Percentiles rank a stretch among this genome's conserved stretches.
These are phyloP conservation scores for Saccharomyces hybrid DNA, from an alignment of 1,139 yeast species.

Conservation along the genomic window DNA sequence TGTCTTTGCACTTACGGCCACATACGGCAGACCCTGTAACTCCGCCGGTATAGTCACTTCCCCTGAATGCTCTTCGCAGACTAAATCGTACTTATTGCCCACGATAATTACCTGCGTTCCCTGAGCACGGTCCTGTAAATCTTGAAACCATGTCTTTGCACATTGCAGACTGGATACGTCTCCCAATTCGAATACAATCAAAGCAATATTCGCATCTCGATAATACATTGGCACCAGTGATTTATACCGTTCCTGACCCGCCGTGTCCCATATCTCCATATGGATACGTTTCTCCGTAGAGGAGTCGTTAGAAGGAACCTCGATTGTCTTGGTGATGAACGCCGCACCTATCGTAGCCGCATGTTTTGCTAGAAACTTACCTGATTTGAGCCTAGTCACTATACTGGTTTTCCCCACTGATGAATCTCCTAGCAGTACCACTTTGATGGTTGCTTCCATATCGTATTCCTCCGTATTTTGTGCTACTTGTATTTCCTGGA, in stretches of 20 bases:
- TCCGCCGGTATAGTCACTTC: conserved; percentile 4
- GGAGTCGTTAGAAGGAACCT: conserved; percentile 37
- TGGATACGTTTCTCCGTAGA: conserved; percentile 49
- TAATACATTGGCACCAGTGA: conserved; percentile 83
- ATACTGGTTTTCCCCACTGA: conserved; percentile 92
- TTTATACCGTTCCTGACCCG: conserved; percentile 79
- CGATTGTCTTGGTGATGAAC: conserved; percentile 79
- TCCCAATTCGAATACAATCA: conserved; percentile 68
- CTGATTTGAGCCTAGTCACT: conserved; percentile 85
- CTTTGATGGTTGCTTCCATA: conserved; percentile 39
- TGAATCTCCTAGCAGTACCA: conserved; percentile 86
- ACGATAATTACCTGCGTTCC: conserved; percentile 71
- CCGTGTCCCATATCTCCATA: conserved; percentile 83
- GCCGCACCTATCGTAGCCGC: conserved; percentile 98
- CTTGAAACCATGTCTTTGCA: conserved; percentile 94
- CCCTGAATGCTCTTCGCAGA: conserved; percentile 16
- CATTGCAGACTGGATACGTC: conserved; percentile 62
- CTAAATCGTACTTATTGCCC: conserved; percentile 71
- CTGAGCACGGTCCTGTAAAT: conserved; percentile 76
- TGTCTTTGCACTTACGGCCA: conserved; percentile 88
- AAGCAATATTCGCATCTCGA: conserved; percentile 74
- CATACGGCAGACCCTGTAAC: conserved; percentile 37
- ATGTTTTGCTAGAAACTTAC: conserved; percentile 73
- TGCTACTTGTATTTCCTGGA: conserved; percentile 3
- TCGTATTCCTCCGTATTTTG: conserved; percentile 28